Base-by-base conservation (phyloP, 2,329 filamentous ascomycete species). In the Clarireedia paspali region DNA sequence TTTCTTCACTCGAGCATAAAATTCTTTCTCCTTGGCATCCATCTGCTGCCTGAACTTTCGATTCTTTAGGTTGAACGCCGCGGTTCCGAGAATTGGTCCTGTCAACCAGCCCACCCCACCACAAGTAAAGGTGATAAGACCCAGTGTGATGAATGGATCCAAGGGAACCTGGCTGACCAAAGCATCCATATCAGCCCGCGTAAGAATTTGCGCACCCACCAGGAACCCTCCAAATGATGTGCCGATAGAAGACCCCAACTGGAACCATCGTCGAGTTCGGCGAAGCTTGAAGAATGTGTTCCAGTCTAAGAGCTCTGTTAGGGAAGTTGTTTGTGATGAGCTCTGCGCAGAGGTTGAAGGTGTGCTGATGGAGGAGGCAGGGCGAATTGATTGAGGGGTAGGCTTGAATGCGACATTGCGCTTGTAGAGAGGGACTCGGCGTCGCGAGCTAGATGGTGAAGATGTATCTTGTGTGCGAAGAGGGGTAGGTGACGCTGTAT, bases 271-370 rank as follows among this genome's bases (percentile, higher is more conserved):
- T 55, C 92, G 88, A 58, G 85, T 87, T 66, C 90, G 88, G 67
- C 92, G 90, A 58, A 97, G 85, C 70, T 84, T 83, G 78, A 97
- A 95, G 77, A 96, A 97, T 52, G 83, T 84, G 75, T 96, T 87
- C 92, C 92, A 97, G 73, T 90, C 82, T 44, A 91, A 60, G 50
- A 59, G 54, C 24, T 64, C 61, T 2, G 55, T 49, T 24, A 27
- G 34, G 40, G 54, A 12, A 12, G 59, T 38, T 27, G 51, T 52
- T 53, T 51, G 51, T 36, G 53, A 34, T 47, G 61, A 44, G 36
- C 47, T 51, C 55, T 34, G 38, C 3, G 58, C 48, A 14, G 59
- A 30, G 47, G 47, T 54, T 12, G 58, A 26, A 12, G 61, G 46
- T 45, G 62, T 55, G 39, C 58, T 59, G 26, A 54, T 54, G 26